Evolutionary conservation across 129 eudicot genomes (phyloP), one percentile per base, ranked within the genome.

Genomic region (Calendula officinalis): DNA sequence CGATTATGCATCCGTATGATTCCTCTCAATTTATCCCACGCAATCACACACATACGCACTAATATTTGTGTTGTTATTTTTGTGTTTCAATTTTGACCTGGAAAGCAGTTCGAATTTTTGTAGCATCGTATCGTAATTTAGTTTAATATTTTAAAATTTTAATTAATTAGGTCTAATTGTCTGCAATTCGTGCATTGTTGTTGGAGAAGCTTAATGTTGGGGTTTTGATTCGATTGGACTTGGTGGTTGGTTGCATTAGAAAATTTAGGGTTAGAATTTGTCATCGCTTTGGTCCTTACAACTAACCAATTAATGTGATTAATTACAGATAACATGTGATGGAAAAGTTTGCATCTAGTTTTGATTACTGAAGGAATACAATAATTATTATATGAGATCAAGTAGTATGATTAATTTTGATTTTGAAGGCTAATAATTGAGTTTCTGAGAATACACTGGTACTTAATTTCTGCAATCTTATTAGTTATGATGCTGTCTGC

Each of bases 1-100:
- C 48, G 87, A 78, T 45, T 82, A 85, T 57, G 78, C 78, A 30
- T 87, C 98, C 17, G 98, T 91, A 83, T 35, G 84, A 10, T 48
- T 64, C 46, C 47, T 60, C 37, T 34, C 40, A 22, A 55, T 43
- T 45, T 16, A 44, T 30, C 30, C 30, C 30, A 22, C 30, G 30
- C 30, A 22, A 22, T 46, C 36, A 34, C 34, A 33, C 62, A 4
- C 8, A 9, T 7, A 16, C 15, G 36, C 63, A 45, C 76, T 51
- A 9, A 33, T 14, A 30, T 49, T 61, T 2, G 6, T 62, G 45
- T 16, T 40, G 41, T 43, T 62, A 17, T 36, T 37, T 68, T 42
- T 43, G 43, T 44, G 56, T 37, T 56, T 17, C 16, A 41, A 40
- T 14, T 30, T 53, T 52, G 40, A 51, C 17, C 38, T 11, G 12